A percentile compares a stretch with the other conserved stretches of the same genome.
phyloP scores from a whole-genome alignment of 2,329 filamentous ascomycete species.

The Tolypocladium guangdongense region DNA sequence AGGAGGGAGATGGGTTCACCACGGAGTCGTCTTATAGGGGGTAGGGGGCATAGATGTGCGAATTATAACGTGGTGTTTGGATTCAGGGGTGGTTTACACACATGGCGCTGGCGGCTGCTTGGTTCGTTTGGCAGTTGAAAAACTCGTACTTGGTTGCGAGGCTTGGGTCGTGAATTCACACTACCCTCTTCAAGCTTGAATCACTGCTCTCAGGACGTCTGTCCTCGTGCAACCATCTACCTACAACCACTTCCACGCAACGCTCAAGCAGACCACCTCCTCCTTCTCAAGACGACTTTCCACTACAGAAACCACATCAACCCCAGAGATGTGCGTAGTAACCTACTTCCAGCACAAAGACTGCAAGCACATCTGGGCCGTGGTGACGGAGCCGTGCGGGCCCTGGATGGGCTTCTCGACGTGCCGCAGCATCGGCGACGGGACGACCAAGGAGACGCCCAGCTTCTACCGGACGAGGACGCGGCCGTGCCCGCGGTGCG shows the following conservation, averaged over 20 bases:
- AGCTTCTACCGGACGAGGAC: constrained; percentile 22
- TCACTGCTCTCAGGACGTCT: background rate
- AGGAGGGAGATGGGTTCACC: constrained; percentile 14
- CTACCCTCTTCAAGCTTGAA: background rate
- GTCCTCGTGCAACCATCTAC: background rate
- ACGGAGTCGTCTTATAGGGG: constrained; percentile 18
- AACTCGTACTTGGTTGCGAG: background rate
- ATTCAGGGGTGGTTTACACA: too few relatives aligned
- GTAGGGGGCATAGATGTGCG: background rate
- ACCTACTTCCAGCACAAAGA: constrained; percentile 34
- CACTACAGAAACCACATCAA: background rate
- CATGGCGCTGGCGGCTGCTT: background rate
- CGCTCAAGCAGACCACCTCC: too few relatives aligned
- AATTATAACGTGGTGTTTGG: background rate
- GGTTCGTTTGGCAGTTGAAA: background rate
- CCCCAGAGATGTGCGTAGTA: constrained; percentile 33
- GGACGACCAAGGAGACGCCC: constrained; percentile 24
- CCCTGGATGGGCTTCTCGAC: constrained; percentile 39
- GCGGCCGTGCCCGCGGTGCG: constrained; percentile 31
- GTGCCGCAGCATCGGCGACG: constrained; percentile 32
- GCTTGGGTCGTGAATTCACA: background rate
- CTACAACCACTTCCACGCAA: background rate
- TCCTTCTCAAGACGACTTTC: background rate
- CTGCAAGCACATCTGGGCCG: constrained; percentile 43
- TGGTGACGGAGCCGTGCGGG: constrained; percentile 34